phyloP scores from a whole-genome alignment of 768 basidiomycete species.

The Serendipita sp. region DNA sequence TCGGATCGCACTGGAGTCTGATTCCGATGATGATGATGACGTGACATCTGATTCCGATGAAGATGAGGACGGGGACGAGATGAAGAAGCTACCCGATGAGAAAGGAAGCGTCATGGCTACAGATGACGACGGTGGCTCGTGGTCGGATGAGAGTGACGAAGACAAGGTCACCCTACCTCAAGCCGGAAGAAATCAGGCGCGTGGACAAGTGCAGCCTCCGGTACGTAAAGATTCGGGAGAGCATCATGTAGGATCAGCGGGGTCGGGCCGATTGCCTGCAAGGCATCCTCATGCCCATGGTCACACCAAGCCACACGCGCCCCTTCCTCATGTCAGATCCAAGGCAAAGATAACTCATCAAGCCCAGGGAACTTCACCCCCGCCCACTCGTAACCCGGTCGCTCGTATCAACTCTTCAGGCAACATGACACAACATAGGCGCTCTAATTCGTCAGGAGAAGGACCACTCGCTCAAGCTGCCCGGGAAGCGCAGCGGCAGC shows the following conservation, averaged over 20 bases:
- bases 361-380: neutral
- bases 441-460: neutral
- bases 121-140: neutral
- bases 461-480: slow-evolving; percentile 28
- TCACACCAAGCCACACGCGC: neutral
- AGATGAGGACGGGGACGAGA: neutral
- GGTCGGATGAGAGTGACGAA: neutral
- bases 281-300: neutral
- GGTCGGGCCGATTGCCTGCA: neutral
- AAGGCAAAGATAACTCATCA: neutral
- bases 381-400: neutral
- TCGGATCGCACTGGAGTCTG: neutral
- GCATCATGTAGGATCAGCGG: neutral
- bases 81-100: neutral
- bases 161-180: neutral
- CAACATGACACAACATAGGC: neutral
- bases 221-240: neutral
- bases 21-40: neutral
- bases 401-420: neutral
- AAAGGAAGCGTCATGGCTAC: neutral
- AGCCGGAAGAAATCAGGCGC: neutral
- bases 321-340: neutral
- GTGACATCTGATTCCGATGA: neutral
- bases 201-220: neutral
- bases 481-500: slow-evolving; percentile 43